Evolutionary conservation across 2,329 filamentous ascomycete genomes (phyloP).

Genomic region (Grosmannia huntii): DNA sequence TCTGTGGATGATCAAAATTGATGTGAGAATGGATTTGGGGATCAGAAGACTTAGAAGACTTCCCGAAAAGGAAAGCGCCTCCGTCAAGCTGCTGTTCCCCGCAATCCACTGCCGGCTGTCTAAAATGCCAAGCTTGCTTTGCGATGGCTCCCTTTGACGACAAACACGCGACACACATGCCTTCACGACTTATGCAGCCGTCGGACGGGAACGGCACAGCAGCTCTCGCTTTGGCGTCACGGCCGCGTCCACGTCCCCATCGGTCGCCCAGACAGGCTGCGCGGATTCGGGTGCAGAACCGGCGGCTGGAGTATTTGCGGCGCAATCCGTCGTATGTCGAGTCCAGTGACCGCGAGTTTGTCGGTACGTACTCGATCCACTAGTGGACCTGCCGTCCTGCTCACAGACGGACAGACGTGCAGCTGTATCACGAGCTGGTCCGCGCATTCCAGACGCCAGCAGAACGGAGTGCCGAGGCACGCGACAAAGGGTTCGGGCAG

Average conservation of each 20-base stretch:
- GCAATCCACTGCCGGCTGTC: too few species aligned
- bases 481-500: constrained; percentile 64
- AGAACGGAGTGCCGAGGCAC: constrained; percentile 63
- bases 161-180: too few species aligned
- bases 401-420: constrained; percentile 42
- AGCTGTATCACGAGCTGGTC: constrained; percentile 71
- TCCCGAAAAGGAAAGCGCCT: background rate
- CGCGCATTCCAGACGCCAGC: constrained; percentile 60
- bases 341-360: constrained; percentile 40
- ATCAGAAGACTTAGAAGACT: background rate
- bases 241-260: constrained; percentile 30
- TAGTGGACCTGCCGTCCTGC: too few species aligned
- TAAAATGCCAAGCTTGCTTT: too few species aligned
- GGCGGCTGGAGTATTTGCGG: constrained; percentile 64
- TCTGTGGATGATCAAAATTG: background rate
- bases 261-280: constrained; percentile 27
- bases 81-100: too few species aligned
- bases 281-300: constrained; percentile 54
- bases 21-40: background rate
- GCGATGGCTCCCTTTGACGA: too few species aligned
- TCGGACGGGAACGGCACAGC: background rate
- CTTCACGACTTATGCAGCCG: background rate
- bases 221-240: constrained; percentile 9
- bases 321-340: constrained; percentile 60
- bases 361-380: constrained; percentile 24